Base-by-base conservation (phyloP, 176 grass and related monocot species). In the Eremochloa ophiuroides region DNA sequence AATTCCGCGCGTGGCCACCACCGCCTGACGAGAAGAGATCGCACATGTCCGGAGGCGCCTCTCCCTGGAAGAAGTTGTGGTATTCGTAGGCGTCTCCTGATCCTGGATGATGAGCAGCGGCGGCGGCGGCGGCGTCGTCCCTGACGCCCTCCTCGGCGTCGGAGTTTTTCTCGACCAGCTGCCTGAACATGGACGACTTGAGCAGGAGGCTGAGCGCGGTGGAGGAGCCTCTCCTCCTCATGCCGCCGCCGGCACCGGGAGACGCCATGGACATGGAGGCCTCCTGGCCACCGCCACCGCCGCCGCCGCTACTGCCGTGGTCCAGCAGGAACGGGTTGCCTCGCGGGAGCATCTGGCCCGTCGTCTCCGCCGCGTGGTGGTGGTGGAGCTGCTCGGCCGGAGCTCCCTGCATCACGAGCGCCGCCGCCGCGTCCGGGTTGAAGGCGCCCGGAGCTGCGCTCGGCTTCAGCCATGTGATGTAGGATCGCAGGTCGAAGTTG, bases 401-500 rank as follows among this genome's bases (percentile, higher is more conserved):
- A 12, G 65, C 1, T 0, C 44, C 5, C 16, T 80, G 83, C 83
- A 83, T 59, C 8, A 67, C 28, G 22, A 82, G 75, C 18, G 42
- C 47, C 41, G 40, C 39, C 47, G 16, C 41, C 10, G n/a, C n/a
- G n/a, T 80, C 71, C 26, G 65, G 82, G 34, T 80, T 74, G 17
- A 68, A 23, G 63, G 25, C 51, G 7, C 53, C 22, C 0, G 85
- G 70, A 42, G 63, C 8, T 9, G 42, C 9, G 30, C 37, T 43
- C 6, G 92, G 86, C 34, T 89, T 94, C 10, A 91, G 83, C 92
- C 92, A 91, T 29, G 83, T 86, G 86, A 94, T 94, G 83, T 91
- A 94, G 23, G 85, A 89, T 4, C 92, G 70, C 15, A 94, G 80
- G 73, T 94, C 86, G 66, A 94, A 94, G 80, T 94, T 94, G 23